phyloP scores from a whole-genome alignment of 495 filamentous ascomycete species.

The Aspergillus wentii region DNA sequence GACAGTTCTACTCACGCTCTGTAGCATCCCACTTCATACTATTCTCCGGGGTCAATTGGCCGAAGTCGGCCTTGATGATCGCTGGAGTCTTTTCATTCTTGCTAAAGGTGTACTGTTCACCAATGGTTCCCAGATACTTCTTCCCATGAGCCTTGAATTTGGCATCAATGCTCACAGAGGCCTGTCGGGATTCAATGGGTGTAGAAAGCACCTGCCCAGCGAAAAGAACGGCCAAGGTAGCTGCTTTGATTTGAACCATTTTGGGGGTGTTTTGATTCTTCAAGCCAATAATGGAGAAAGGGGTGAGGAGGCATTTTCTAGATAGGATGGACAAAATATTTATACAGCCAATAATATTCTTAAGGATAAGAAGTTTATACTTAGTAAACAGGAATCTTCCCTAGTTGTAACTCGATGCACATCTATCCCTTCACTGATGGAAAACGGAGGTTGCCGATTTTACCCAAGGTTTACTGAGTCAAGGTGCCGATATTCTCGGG shows the following conservation, averaged over 20 bases:
- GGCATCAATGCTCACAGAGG: conserved; percentile 17
- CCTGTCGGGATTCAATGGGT: conserved; percentile 11
- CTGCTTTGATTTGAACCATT: conserved; percentile 10
- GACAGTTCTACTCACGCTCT: neutral
- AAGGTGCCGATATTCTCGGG: too few species aligned
- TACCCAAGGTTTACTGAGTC: too few species aligned
- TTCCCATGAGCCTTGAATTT: conserved; percentile 17
- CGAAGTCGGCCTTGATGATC: too few species aligned
- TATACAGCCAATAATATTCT: too few species aligned
- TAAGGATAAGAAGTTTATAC: too few species aligned
- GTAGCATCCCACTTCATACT: too few species aligned
- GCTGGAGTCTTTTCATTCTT: conserved; percentile 13
- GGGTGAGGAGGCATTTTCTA: neutral
- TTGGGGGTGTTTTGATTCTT: neutral
- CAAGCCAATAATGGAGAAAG: neutral
- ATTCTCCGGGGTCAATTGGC: too few species aligned
- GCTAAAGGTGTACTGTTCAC: conserved; percentile 23
- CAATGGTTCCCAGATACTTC: conserved; percentile 22
- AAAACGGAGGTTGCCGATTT: too few species aligned
- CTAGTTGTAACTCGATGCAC: too few species aligned
- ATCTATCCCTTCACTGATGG: too few species aligned
- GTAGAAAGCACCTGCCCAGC: conserved; percentile 7
- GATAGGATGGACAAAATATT: too few species aligned
- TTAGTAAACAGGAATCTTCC: too few species aligned
- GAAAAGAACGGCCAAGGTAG: conserved; percentile 9